Percentiles rank a stretch among this genome's conserved stretches.
Conservation (phyloP, 176 grass and related monocot species). For the Bolboschoenus planiculmis region DNA sequence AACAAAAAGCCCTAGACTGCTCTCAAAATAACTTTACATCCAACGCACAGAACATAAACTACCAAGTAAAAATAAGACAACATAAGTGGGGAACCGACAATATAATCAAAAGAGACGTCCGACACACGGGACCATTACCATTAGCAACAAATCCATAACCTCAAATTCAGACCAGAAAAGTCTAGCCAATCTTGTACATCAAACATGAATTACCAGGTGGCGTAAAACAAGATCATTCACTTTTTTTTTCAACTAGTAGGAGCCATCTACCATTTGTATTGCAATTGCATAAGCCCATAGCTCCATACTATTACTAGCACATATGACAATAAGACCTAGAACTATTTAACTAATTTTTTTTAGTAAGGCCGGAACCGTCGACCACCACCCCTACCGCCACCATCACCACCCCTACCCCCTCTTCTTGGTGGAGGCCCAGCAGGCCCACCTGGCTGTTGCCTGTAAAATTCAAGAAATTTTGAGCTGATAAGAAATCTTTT, state of each 20-base stretch:
- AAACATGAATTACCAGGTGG: background rate
- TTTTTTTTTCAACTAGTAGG: background rate
- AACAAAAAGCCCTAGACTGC: too few species aligned
- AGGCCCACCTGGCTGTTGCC: slow-evolving; percentile 68
- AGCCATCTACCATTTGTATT: background rate
- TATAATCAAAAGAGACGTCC: background rate
- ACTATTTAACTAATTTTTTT: background rate
- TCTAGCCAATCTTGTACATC: background rate
- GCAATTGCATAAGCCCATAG: background rate
- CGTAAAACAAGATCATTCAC: background rate
- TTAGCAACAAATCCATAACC: background rate
- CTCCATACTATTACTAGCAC: background rate
- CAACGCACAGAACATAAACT: background rate
- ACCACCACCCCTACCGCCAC: slow-evolving; percentile 29
- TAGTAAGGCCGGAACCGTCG: slow-evolving; percentile 74
- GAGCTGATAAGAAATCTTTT: background rate
- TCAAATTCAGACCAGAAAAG: background rate
- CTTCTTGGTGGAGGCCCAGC: slow-evolving; percentile 41
- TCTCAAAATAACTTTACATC: background rate
- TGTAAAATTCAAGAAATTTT: slow-evolving; percentile 21
- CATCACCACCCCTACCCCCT: slow-evolving; percentile 52
- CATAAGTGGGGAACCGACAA: background rate
- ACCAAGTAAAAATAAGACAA: background rate
- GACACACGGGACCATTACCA: background rate
- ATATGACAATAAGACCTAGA: background rate